Evolutionary conservation across 2,329 filamentous ascomycete species (phyloP).

Genomic region (Fusarium kyushuense): DNA sequence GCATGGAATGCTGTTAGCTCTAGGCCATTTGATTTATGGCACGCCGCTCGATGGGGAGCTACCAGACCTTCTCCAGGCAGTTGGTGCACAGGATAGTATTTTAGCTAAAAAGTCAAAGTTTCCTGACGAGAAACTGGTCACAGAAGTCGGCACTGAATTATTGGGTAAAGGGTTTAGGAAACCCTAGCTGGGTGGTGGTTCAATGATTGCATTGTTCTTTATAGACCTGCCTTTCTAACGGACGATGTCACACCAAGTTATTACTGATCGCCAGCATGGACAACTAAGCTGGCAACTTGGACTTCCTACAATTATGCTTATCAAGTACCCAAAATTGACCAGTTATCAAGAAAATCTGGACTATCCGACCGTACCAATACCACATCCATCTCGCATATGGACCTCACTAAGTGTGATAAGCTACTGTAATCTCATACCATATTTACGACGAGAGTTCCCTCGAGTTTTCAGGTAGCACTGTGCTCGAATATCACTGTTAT

Average conservation of each 20-base stretch:
- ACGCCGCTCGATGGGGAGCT: slow-evolving; percentile 78
- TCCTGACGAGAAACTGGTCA: slow-evolving; percentile 67
- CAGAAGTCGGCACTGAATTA: slow-evolving; percentile 65
- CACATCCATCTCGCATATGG: neutral
- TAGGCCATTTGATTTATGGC: slow-evolving; percentile 82
- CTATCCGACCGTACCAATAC: neutral
- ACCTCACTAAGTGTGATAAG: neutral
- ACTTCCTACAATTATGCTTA: neutral
- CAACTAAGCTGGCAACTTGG: neutral
- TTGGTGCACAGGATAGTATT: slow-evolving; percentile 79
- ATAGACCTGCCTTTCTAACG: neutral
- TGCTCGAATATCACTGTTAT: neutral
- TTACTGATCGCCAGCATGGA: neutral
- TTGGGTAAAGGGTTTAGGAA: slow-evolving; percentile 63
- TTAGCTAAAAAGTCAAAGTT: slow-evolving; percentile 68
- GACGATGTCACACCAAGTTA: neutral
- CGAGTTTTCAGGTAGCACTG: neutral
- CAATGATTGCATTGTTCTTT: neutral
- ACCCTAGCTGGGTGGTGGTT: slow-evolving; percentile 34
- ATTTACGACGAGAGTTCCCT: neutral
- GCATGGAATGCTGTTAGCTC: slow-evolving; percentile 79
- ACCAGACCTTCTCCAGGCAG: slow-evolving; percentile 79
- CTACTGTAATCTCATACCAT: neutral
- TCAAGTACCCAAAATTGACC: neutral
- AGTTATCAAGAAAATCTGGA: neutral